phyloP scores from a whole-genome alignment of 208 protist genomes.

The Herpetomonas samuelpessoai region DNA sequence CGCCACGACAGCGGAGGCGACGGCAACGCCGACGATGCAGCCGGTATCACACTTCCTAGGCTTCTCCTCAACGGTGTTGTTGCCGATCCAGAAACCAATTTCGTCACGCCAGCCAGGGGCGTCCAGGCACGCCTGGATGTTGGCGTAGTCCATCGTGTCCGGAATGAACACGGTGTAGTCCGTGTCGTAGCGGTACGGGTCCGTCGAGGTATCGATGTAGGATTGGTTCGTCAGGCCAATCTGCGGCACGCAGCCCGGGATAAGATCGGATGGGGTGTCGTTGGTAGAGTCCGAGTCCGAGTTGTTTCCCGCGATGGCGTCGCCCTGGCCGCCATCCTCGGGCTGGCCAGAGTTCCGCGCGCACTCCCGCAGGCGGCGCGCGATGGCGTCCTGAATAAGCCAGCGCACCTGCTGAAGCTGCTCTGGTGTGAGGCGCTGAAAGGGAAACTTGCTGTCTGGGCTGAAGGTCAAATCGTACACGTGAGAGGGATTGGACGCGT shows the following conservation, averaged over 20 bases:
- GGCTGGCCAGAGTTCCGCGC: constrained; percentile 1
- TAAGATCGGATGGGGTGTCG: constrained; percentile 4
- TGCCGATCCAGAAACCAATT: constrained; percentile 20
- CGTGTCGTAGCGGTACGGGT: constrained; percentile 6
- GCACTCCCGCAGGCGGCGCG: constrained; percentile 23
- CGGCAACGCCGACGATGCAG: constrained; percentile 73
- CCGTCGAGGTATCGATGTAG: neutral
- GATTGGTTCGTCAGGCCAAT: constrained; percentile 58
- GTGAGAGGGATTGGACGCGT: constrained; percentile 11
- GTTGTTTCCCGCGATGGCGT: neutral
- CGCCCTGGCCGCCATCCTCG: constrained; percentile 3
- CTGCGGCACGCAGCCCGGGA: constrained; percentile 17
- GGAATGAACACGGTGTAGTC: constrained; percentile 44
- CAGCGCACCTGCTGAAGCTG: constrained; percentile 41
- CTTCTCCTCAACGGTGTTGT: constrained; percentile 2
- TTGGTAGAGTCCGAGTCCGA: neutral
- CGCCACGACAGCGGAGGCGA: constrained; percentile 52
- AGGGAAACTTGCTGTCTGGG: constrained; percentile 17
- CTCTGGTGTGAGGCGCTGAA: constrained; percentile 18
- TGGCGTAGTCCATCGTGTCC: constrained; percentile 28
- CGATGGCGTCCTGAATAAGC: constrained; percentile 25
- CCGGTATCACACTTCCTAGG: constrained; percentile 41
- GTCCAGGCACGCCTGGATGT: constrained; percentile 37
- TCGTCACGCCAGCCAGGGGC: constrained; percentile 35
- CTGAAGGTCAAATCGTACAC: constrained; percentile 22